Percentiles rank a stretch among this genome's conserved stretches.
Conservation (phyloP, 805 yeast genomes). For the Cyberlindnera bimundalis region DNA sequence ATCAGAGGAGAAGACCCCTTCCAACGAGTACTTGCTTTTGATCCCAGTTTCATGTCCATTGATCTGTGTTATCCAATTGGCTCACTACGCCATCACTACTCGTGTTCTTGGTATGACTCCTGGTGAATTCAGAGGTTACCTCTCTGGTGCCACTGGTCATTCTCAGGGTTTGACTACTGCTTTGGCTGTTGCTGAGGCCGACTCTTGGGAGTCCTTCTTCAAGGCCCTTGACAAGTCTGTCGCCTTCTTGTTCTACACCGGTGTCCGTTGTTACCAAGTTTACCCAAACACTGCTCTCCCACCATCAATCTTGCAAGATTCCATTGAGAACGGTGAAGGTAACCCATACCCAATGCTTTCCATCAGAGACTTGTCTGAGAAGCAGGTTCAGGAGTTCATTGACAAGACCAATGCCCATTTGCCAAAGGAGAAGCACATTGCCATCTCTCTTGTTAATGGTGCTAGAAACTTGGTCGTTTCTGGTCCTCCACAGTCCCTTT, state of each 20-base stretch:
- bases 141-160: constrained; percentile 82
- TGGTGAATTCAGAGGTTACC: constrained; percentile 70
- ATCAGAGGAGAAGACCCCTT: constrained; percentile 83
- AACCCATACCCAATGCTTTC: constrained; percentile 97
- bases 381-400: constrained; percentile 75
- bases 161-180: constrained; percentile 93
- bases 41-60: constrained; percentile 97
- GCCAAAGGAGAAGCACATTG: constrained; percentile 87
- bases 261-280: constrained; percentile 83
- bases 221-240: constrained; percentile 72
- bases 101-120: constrained; percentile 83
- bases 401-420: constrained; percentile 89
- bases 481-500: constrained; percentile 97
- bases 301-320: constrained; percentile 88
- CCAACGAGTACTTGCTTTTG: constrained; percentile 78
- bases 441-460: constrained; percentile 89
- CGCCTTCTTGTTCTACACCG: constrained; percentile 85
- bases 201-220: constrained; percentile 82
- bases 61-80: constrained; percentile 91
- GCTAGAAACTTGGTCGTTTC: constrained; percentile 93
- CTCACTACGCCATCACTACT: constrained; percentile 88
- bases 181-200: constrained; percentile 78
- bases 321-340: constrained; percentile 93
- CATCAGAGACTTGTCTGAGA: constrained; percentile 78
- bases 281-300: constrained; percentile 94